Evolutionary conservation across 2,329 filamentous ascomycete genomes (phyloP).

Genomic region (Aspergillus candidus): DNA sequence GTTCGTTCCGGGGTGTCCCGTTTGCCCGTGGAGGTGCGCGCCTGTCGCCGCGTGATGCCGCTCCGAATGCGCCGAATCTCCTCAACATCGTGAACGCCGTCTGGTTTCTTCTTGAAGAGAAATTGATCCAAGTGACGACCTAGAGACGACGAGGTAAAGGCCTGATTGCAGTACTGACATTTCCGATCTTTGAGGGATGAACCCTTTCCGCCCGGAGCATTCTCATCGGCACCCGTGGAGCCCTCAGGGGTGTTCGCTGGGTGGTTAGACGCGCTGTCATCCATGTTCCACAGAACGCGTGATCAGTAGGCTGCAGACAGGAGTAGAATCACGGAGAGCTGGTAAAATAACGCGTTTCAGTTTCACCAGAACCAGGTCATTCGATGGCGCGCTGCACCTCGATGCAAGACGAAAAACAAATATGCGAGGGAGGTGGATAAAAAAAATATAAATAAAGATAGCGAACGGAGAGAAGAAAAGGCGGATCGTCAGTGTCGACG

Average conservation of each 20-base stretch:
- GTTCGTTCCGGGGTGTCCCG: slow-evolving; percentile 58
- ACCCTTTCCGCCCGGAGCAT: slow-evolving; percentile 27
- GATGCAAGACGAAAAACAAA: slow-evolving; percentile 14
- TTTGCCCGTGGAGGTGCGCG: slow-evolving; percentile 58
- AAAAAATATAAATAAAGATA: too few species aligned
- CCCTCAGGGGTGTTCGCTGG: slow-evolving; percentile 34
- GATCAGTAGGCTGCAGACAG: slow-evolving; percentile 3
- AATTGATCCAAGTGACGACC: slow-evolving; percentile 92
- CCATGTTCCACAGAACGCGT: slow-evolving; percentile 19
- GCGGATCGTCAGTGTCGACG: too few species aligned
- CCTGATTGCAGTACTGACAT: slow-evolving; percentile 81
- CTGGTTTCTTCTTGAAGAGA: slow-evolving; percentile 88
- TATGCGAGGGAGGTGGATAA: neutral
- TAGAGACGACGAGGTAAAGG: slow-evolving; percentile 88
- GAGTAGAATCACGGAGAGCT: neutral
- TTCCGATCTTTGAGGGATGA: slow-evolving; percentile 71
- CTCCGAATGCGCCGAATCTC: slow-evolving; percentile 79
- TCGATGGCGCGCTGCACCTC: slow-evolving; percentile 13
- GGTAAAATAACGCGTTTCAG: slow-evolving; percentile 11
- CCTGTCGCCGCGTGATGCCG: slow-evolving; percentile 78
- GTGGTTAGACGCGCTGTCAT: slow-evolving; percentile 17
- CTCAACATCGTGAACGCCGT: slow-evolving; percentile 85
- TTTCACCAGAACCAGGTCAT: slow-evolving; percentile 7
- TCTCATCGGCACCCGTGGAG: slow-evolving; percentile 34
- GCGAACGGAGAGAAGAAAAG: neutral